These are phyloP conservation scores for Ochetophila trinervis DNA, from an alignment of 306 rosid genomes.

Conservation along the genomic window DNA sequence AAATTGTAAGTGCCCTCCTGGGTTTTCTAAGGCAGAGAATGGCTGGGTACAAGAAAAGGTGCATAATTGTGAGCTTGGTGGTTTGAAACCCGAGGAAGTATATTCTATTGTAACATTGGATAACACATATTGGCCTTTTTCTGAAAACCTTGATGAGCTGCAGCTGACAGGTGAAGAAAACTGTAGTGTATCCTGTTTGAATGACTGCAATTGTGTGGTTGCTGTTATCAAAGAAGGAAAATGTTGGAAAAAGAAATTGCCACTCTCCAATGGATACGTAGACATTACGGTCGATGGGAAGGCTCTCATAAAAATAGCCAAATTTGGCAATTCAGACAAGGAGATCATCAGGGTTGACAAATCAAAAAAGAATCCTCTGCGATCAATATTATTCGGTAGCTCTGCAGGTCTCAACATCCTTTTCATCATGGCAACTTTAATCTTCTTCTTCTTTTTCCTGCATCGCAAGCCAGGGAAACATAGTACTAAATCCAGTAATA, in stretches of 20 bases:
- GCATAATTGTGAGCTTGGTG: neutral
- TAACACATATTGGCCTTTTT: neutral
- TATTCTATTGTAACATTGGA: neutral
- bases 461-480: neutral
- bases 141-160: neutral
- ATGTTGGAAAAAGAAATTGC: constrained; percentile 26
- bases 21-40: too few species aligned
- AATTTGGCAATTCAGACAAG: neutral
- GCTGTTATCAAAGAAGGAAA: neutral
- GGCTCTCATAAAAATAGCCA: constrained; percentile 13
- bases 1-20: too few species aligned
- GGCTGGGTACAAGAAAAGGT: neutral
- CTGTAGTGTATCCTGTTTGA: constrained; percentile 6
- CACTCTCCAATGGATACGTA: constrained; percentile 31
- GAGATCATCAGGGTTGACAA: neutral
- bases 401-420: constrained; percentile 29
- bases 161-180: neutral
- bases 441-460: neutral
- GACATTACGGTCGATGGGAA: neutral
- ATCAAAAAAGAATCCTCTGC: constrained; percentile 10
- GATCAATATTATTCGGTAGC: constrained; percentile 27
- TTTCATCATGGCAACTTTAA: constrained; percentile 1
- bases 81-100: neutral
- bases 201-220: constrained; percentile 19
- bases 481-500: neutral